These are phyloP conservation scores for Aspergillus sergii DNA, from an alignment of 2,329 filamentous ascomycete genomes.

Conservation along the genomic window DNA sequence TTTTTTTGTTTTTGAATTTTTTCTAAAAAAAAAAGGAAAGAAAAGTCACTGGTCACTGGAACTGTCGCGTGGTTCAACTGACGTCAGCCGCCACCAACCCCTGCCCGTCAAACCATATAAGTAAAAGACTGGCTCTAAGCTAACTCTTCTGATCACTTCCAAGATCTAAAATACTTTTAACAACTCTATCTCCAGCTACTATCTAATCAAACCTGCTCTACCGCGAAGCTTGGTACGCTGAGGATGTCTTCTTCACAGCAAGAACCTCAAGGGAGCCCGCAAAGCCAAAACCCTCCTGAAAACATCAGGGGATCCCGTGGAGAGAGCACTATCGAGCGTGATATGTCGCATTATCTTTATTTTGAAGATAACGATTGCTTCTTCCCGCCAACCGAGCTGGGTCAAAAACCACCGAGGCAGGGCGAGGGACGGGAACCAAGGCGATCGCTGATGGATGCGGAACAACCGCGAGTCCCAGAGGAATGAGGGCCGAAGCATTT, in stretches of 20 bases:
- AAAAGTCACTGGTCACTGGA: background rate
- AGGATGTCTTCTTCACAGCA: background rate
- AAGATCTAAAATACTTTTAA: background rate
- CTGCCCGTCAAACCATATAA: background rate
- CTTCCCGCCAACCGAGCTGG: constrained; percentile 35
- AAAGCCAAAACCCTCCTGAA: background rate
- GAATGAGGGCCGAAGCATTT: background rate
- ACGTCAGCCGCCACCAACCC: constrained; percentile 7
- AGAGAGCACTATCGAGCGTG: constrained; percentile 17
- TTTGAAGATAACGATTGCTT: constrained; percentile 41
- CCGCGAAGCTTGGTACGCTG: background rate
- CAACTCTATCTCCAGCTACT: background rate
- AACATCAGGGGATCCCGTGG: constrained; percentile 6
- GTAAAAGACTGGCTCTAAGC: background rate
- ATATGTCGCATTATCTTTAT: constrained; percentile 35
- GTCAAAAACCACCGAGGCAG: constrained; percentile 18
- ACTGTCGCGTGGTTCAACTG: background rate
- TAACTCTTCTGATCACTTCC: background rate
- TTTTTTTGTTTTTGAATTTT: no score
- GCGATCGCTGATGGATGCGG: background rate
- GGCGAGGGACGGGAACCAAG: background rate
- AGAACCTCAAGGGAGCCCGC: background rate
- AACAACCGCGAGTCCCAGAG: background rate
- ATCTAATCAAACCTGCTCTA: background rate
- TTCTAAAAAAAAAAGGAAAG: no score